Base-by-base conservation (phyloP, 148 eudicot genomes). In the Amaranthus cruentus region DNA sequence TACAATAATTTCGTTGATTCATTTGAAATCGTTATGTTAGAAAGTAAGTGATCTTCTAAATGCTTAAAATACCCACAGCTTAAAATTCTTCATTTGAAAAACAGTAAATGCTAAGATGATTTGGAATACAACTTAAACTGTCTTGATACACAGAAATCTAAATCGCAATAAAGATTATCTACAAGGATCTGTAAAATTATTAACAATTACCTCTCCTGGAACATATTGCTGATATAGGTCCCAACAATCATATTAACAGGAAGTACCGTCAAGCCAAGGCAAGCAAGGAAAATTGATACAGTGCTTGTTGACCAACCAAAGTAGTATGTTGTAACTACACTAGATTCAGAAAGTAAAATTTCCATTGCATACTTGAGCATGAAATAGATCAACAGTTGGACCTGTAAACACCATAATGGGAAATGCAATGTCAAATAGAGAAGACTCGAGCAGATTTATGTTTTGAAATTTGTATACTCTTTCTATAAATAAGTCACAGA, bases 291-390 rank as follows among this genome's bases (percentile, higher is more conserved):
- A 65, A 90, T 83, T 46, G 97, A 87, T 21, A 91, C 90, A 44
- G 78, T 4, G 70, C 90, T 85, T 5, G 91, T 89, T 46, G 91
- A 81, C 97, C 97, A 91, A 11, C 69, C 61, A 72, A 91, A 91
- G 73, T 91, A 91, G 82, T 85, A 85, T 21, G 97, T 54, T 42
- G 97, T 87, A 56, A 91, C 58, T 51, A 91, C 92, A 55, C 97
- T 91, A 21, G 93, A 87, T 82, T 89, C 97, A 11, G 97, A 84
- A 15, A 91, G 82, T 55, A 91, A 83, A 70, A 91, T 79, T 80
- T 91, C 97, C 93, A 91, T 85, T 2, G 78, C 94, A 74, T 85
- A 89, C 55, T 89, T 89, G n/a, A 89, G 90, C 94, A 89, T 89
- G 84, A 91, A 91, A 81, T 91, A 91, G 28, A 91, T 89, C 82